A percentile compares a stretch with the other conserved stretches of the same genome.
Evolutionary conservation across 306 rosid genomes (phyloP).

Genomic region (Astragalus membranaceus): DNA sequence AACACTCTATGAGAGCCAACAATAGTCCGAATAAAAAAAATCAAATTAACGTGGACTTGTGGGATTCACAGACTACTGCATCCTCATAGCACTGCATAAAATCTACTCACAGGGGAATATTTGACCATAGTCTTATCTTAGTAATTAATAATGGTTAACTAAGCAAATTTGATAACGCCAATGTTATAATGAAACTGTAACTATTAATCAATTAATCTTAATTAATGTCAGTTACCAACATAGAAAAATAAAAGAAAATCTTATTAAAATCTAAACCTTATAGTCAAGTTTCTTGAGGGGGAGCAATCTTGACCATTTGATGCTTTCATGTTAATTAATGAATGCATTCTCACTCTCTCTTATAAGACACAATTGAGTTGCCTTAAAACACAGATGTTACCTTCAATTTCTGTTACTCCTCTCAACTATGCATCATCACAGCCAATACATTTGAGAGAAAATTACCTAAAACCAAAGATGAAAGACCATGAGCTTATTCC

Average conservation of each 20-base stretch:
- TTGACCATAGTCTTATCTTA: conserved; percentile 25
- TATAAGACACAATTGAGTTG: conserved; percentile 38
- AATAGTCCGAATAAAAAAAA: too few relatives aligned
- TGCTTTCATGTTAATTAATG: conserved; percentile 34
- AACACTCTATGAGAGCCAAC: too few relatives aligned
- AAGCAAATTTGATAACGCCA: conserved; percentile 30
- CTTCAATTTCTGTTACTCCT: conserved; percentile 25
- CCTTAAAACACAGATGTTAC: conserved; percentile 26
- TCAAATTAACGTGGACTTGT: not conserved
- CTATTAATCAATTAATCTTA: conserved; percentile 29
- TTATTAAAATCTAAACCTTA: not conserved
- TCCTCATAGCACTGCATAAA: not conserved
- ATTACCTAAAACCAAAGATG: conserved; percentile 26
- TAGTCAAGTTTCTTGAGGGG: conserved; percentile 7
- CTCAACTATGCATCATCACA: conserved; percentile 29
- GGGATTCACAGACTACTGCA: not conserved
- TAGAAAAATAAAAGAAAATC: conserved; percentile 14
- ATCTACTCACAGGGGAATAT: not conserved
- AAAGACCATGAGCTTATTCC: conserved; percentile 31
- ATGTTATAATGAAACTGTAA: conserved; percentile 24
- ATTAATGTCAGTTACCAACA: conserved; percentile 26
- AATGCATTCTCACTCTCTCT: conserved; percentile 18
- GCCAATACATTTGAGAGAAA: conserved; percentile 31
- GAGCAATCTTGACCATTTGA: conserved; percentile 43
- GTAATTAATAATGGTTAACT: not conserved